Conservation (phyloP, 306 rosid species). For the Leucaena leucocephala region DNA sequence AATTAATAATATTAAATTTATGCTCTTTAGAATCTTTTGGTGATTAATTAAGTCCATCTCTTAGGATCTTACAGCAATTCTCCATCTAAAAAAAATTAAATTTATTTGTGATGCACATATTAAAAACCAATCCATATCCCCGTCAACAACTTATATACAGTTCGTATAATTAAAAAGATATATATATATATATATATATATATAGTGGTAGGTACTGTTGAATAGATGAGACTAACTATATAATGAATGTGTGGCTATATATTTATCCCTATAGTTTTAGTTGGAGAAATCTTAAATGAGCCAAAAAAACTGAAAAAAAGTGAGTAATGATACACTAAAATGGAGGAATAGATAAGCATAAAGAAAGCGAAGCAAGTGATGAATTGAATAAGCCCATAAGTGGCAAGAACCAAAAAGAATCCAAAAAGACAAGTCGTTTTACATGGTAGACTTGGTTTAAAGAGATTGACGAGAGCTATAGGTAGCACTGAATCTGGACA, state of each 20-base stretch:
- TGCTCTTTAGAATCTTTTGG: too few species aligned
- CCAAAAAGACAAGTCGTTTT: slow-evolving; percentile 49
- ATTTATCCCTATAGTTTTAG: background rate
- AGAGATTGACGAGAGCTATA: background rate
- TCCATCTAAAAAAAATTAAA: too few species aligned
- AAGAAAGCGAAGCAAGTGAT: slow-evolving; percentile 35
- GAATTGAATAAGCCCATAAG: slow-evolving; percentile 34
- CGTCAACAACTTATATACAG: too few species aligned
- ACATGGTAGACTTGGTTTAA: slow-evolving; percentile 49
- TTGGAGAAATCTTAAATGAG: background rate
- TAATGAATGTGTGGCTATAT: too few species aligned
- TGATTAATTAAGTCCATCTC: too few species aligned
- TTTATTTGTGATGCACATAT: too few species aligned
- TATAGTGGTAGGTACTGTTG: background rate
- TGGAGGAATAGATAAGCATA: slow-evolving; percentile 36
- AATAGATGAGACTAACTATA: background rate
- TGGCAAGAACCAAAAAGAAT: slow-evolving; percentile 14
- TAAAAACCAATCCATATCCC: too few species aligned
- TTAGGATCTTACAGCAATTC: too few species aligned
- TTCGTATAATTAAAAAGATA: too few species aligned
- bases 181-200: too few species aligned
- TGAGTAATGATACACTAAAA: slow-evolving; percentile 32
- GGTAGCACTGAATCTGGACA: slow-evolving; percentile 71
- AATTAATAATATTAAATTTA: too few species aligned
- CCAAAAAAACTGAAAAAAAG: background rate